Conservation (phyloP, 2,329 filamentous ascomycete genomes). For the Colletotrichum gigasporum region DNA sequence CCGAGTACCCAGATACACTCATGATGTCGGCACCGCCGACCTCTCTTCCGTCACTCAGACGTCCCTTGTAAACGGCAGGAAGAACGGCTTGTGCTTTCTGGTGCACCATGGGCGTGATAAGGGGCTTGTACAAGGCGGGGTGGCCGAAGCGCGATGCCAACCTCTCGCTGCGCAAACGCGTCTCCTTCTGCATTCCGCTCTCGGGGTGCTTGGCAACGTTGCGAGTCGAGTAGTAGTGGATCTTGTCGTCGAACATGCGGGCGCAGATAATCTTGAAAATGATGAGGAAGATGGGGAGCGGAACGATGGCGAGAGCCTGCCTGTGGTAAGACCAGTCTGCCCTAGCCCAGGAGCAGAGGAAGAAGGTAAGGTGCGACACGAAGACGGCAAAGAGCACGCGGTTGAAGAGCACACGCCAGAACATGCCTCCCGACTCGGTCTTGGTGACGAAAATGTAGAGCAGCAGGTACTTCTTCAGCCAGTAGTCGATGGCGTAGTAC, state of each 20-base stretch:
- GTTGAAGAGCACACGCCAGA: slow-evolving; percentile 93
- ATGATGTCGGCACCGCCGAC: slow-evolving; percentile 64
- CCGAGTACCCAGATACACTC: slow-evolving; percentile 79
- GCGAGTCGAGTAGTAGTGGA: slow-evolving; percentile 81
- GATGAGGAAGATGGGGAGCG: slow-evolving; percentile 81
- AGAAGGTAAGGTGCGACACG: slow-evolving; percentile 81
- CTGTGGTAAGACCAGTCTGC: slow-evolving; percentile 64
- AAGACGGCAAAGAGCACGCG: slow-evolving; percentile 86
- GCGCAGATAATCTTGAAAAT: slow-evolving; percentile 89
- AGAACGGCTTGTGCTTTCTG: slow-evolving; percentile 89
- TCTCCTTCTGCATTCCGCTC: slow-evolving; percentile 58
- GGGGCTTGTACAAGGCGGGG: slow-evolving; percentile 85
- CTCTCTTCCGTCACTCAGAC: slow-evolving; percentile 74
- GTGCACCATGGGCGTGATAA: slow-evolving; percentile 96
- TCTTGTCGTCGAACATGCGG: slow-evolving; percentile 77
- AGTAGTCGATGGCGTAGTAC: slow-evolving; percentile 88
- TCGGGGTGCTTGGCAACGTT: slow-evolving; percentile 61
- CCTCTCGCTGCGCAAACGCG: slow-evolving; percentile 69
- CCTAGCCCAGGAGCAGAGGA: slow-evolving; percentile 77
- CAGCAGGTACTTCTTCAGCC: slow-evolving; percentile 93
- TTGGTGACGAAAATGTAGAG: slow-evolving; percentile 97
- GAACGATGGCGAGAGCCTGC: slow-evolving; percentile 74
- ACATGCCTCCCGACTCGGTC: slow-evolving; percentile 92
- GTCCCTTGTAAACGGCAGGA: slow-evolving; percentile 85
- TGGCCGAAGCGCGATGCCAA: slow-evolving; percentile 86